Percentiles rank a stretch among this genome's conserved stretches.
Evolutionary conservation across 139 green algal genomes (phyloP).

Genomic region (Chlorella sorokiniana): DNA sequence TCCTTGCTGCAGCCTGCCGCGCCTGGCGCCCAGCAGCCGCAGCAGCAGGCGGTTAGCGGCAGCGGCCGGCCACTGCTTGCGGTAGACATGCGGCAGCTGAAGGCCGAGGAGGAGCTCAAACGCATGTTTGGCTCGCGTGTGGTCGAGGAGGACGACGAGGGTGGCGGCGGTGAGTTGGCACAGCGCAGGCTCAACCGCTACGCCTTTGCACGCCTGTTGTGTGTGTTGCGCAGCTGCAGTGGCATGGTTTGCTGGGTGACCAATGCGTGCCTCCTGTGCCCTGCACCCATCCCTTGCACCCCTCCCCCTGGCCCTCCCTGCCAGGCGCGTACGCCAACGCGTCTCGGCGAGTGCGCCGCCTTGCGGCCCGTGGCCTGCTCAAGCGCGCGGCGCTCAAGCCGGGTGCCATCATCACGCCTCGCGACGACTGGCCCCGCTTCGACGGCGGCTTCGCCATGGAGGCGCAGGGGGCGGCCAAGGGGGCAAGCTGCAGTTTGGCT

Average conservation of each 20-base stretch:
- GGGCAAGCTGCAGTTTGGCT: constrained; percentile 61
- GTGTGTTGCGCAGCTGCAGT: background rate
- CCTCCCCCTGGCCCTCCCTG: too few species aligned
- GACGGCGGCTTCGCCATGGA: constrained; percentile 57
- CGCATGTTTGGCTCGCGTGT: constrained; percentile 83
- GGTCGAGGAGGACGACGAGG: constrained; percentile 49
- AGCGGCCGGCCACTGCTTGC: constrained; percentile 55
- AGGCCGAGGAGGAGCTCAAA: constrained; percentile 78
- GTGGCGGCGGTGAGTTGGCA: background rate
- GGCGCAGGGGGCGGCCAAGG: constrained; percentile 10
- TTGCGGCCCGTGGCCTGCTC: constrained; percentile 48
- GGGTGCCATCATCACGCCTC: constrained; percentile 63
- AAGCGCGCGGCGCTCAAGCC: constrained; percentile 50
- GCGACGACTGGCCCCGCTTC: constrained; percentile 69
- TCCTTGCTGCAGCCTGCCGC: background rate
- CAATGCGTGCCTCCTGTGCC: background rate
- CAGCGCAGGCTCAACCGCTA: background rate
- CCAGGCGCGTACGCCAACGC: constrained; percentile 23
- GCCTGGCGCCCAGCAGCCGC: background rate
- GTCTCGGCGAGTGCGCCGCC: constrained; percentile 29
- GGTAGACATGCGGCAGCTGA: constrained; percentile 63
- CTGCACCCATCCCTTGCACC: background rate
- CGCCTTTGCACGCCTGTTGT: too few species aligned
- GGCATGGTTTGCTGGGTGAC: background rate
- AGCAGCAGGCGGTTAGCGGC: background rate